Percentiles rank a stretch among this genome's conserved stretches.
phyloP scores from a whole-genome alignment of 345 rosid species.

The Trapa bicornis region DNA sequence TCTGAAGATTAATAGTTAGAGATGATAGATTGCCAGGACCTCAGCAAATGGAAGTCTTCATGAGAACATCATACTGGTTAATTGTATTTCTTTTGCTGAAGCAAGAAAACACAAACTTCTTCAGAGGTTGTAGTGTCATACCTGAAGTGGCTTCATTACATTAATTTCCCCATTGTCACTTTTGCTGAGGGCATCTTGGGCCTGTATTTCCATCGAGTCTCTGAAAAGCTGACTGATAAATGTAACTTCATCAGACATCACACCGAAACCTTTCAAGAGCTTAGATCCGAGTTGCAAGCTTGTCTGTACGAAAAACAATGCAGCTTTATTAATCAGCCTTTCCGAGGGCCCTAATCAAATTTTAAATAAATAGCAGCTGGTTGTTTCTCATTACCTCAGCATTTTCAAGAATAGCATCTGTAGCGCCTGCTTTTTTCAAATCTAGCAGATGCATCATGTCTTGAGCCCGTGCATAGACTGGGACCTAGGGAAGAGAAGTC shows the following conservation, averaged over 20 bases:
- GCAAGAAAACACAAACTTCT: not conserved
- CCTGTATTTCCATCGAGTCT: constrained; percentile 81
- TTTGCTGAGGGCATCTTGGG: constrained; percentile 38
- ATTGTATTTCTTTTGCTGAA: not conserved
- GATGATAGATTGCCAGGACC: not conserved
- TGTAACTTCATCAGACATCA: constrained; percentile 93
- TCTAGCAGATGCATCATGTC: constrained; percentile 76
- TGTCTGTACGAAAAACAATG: constrained; percentile 37
- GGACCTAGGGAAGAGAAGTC: constrained; percentile 29
- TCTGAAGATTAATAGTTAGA: not conserved
- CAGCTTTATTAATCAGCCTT: constrained; percentile 1
- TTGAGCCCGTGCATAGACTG: constrained; percentile 85
- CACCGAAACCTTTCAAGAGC: constrained; percentile 82
- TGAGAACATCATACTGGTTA: not conserved
- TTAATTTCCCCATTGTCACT: constrained; percentile 25
- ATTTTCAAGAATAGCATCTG: constrained; percentile 82
- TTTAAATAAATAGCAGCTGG: not conserved
- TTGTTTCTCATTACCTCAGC: constrained; percentile 47
- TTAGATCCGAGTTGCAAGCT: constrained; percentile 88
- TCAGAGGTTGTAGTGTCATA: constrained; percentile 6
- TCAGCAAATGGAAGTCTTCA: not conserved
- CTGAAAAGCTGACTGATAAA: constrained; percentile 61
- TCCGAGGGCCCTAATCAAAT: no score
- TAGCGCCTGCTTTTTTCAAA: constrained; percentile 81
- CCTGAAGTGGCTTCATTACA: constrained; percentile 49